Conservation (phyloP, 1,284 basidiomycete species). For the Cutaneotrichosporon spelunceum region DNA sequence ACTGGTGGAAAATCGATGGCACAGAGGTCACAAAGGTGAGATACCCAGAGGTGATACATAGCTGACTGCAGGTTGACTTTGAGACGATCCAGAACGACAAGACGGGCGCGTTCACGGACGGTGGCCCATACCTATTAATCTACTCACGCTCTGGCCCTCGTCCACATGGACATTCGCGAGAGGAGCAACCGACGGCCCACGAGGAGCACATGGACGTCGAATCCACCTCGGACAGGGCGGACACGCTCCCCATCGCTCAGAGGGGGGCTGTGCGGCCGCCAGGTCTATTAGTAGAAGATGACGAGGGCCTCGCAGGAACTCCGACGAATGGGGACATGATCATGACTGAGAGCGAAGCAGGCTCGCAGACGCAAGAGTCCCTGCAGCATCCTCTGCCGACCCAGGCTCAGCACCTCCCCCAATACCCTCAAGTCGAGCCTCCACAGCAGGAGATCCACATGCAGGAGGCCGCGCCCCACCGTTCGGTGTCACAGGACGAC, state of each 20-base stretch:
- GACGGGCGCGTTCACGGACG: constrained; percentile 45
- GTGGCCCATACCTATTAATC: constrained; percentile 41
- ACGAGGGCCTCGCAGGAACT: background rate
- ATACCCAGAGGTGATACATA: background rate
- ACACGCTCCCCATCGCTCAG: background rate
- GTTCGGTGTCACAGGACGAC: background rate
- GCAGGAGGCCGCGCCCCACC: background rate
- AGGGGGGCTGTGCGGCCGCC: background rate
- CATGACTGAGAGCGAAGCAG: background rate
- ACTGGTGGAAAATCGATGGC: constrained; percentile 45
- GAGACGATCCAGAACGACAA: constrained; percentile 32
- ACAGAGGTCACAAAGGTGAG: constrained; percentile 32
- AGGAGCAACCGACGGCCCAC: background rate
- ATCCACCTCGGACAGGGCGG: background rate
- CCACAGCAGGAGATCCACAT: background rate
- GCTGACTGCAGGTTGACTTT: constrained; percentile 32
- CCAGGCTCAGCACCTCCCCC: background rate
- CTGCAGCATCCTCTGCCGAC: background rate
- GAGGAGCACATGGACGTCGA: constrained; percentile 6
- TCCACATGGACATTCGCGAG: constrained; percentile 3
- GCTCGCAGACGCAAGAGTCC: background rate
- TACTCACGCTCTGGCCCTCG: constrained; percentile 33
- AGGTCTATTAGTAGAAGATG: background rate
- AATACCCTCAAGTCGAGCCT: background rate
- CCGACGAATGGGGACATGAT: background rate